Evolutionary conservation across 768 basidiomycete genomes (phyloP).

Genomic region (Hericium erinaceus): DNA sequence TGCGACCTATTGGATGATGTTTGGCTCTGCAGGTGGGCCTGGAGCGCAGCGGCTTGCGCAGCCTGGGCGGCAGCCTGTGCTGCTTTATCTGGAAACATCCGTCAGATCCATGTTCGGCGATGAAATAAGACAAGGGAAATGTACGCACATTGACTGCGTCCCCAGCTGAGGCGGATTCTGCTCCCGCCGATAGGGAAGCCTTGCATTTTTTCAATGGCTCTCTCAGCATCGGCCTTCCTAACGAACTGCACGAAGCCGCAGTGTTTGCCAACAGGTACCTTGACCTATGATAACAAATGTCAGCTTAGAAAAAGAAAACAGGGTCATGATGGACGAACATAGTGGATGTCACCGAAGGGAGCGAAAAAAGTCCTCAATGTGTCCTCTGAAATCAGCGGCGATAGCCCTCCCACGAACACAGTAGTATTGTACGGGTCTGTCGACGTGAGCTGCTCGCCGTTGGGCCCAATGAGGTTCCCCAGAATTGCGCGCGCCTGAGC

Average conservation of each 20-base stretch:
- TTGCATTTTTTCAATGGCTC: constrained; percentile 94
- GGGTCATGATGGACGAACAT: constrained; percentile 39
- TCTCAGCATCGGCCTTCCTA: constrained; percentile 82
- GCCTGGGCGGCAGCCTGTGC: constrained; percentile 80
- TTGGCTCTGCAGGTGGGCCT: constrained; percentile 32
- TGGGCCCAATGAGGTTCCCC: constrained; percentile 76
- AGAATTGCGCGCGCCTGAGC: constrained; percentile 76
- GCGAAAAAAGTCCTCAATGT: constrained; percentile 84
- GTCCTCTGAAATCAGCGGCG: constrained; percentile 84
- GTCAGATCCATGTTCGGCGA: background rate
- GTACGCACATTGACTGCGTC: constrained; percentile 77
- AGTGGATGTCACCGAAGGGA: constrained; percentile 91
- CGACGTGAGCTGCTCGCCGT: constrained; percentile 78
- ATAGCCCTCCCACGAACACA: constrained; percentile 87
- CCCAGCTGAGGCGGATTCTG: constrained; percentile 87
- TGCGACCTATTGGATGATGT: constrained; percentile 6
- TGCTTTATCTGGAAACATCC: constrained; percentile 58
- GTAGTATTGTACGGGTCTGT: constrained; percentile 96
- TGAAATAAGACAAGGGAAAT: background rate
- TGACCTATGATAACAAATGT: constrained; percentile 46
- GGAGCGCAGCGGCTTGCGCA: constrained; percentile 61
- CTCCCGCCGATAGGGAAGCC: constrained; percentile 92
- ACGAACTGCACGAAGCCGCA: constrained; percentile 97
- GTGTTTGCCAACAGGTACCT: constrained; percentile 93
- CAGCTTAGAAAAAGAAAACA: constrained; percentile 8